Base-by-base conservation (phyloP, 768 basidiomycete species). In the Mycena venus region DNA sequence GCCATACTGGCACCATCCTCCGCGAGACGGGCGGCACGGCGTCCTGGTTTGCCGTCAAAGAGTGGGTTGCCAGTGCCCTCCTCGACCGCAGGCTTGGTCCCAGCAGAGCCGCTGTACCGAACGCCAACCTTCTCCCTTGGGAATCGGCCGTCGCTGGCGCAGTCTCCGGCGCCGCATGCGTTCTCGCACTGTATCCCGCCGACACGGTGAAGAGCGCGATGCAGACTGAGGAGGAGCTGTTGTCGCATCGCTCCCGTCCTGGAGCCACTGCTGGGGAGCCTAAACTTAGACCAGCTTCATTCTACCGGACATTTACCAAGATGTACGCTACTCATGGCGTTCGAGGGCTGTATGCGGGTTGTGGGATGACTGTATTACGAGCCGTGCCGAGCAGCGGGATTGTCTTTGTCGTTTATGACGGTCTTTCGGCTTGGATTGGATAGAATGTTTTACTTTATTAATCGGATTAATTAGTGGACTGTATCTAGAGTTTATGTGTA, bases 141-240 rank as follows among this genome's bases (percentile, higher is more conserved):
- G 95, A 99, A 82, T 93, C 95, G 2, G 96, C 96, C n/a, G 68
- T 94, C 0, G 89, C 94, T 0, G 97, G 97, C 23, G 97, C 96
- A 5, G 89, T 91, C 68, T 96, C 97, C 2, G 97, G 97, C 12
- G 92, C 93, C 5, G 87, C 90, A 56, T 98, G 95, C 84, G 97
- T 95, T 75, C 84, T 97, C 78, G 89, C 95, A n/a, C 87, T 98
- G 64, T 99, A 97, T 87, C 98, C 98, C 0, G 97, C 97, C 5
- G 98, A 99, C 84, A 95, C 95, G 32, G 90, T 99, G 78, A 99
- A 99, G 88, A 95, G 94, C 75, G 90, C 96, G 70, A 95, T 99
- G 81, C 98, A 99, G 87, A 99, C 98, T 0, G 94, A 94, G 81
- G 94, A 95, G 65, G 97, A 98, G 83, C 87, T 98, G 69, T 87